Conservation (phyloP, 2,329 filamentous ascomycete species). For the Beauveria australis region DNA sequence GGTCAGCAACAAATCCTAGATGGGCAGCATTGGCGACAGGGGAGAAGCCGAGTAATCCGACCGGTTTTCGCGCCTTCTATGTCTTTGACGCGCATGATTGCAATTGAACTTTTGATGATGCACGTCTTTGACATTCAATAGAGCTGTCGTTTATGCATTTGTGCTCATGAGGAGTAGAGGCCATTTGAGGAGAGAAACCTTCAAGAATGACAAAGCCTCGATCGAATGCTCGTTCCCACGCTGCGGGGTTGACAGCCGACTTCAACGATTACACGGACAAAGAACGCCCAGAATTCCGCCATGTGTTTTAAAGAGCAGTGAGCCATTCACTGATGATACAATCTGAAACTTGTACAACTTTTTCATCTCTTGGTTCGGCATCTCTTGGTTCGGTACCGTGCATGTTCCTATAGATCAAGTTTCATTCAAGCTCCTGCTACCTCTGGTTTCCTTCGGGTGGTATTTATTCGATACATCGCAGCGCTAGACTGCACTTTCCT, state of each 20-base stretch:
- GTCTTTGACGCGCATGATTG: conserved; percentile 3
- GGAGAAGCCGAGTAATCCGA: conserved; percentile 9
- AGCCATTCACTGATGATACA: too few species aligned
- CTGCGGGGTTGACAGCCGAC: background rate
- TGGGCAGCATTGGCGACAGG: background rate
- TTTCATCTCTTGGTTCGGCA: too few species aligned
- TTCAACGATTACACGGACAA: background rate
- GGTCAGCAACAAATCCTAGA: background rate
- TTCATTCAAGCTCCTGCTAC: background rate
- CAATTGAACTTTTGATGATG: background rate
- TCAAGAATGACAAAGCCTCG: background rate
- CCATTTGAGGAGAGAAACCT: background rate
- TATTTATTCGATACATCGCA: background rate
- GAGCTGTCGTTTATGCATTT: background rate
- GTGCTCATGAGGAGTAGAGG: background rate
- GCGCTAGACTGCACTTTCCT: background rate
- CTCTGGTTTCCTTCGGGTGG: too few species aligned
- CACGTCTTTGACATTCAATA: background rate
- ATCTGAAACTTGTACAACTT: too few species aligned
- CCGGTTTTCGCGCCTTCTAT: conserved; percentile 10
- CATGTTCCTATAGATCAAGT: too few species aligned
- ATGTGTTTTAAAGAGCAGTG: background rate
- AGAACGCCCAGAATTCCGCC: background rate
- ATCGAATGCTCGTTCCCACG: background rate
- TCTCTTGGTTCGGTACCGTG: too few species aligned